phyloP scores from a whole-genome alignment of 257 asterid species.

The Avicennia marina region DNA sequence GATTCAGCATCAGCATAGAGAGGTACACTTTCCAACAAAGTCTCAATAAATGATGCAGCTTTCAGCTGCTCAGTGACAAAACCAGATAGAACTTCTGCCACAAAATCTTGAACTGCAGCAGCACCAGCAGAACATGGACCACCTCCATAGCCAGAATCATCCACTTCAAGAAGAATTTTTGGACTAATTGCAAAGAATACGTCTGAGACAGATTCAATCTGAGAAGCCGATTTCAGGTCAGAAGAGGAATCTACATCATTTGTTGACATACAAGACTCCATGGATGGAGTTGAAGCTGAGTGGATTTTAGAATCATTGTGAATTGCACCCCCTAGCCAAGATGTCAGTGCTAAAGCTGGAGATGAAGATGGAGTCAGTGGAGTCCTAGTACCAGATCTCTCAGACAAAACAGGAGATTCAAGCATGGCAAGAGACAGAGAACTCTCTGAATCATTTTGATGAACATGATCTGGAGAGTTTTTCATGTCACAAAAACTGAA shows the following conservation, averaged over 20 bases:
- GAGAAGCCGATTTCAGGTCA: constrained; percentile 49
- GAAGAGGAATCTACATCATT: constrained; percentile 53
- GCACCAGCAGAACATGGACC: constrained; percentile 99
- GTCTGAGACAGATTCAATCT: constrained; percentile 50
- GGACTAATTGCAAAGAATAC: constrained; percentile 47
- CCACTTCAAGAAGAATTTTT: constrained; percentile 82
- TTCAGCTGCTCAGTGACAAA: constrained; percentile 82
- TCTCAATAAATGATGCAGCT: constrained; percentile 60
- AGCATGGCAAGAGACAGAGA: constrained; percentile 38
- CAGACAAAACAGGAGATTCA: constrained; percentile 70
- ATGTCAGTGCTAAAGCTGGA: constrained; percentile 81
- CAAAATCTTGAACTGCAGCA: constrained; percentile 81
- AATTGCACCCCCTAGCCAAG: constrained; percentile 74
- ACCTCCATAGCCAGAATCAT: constrained; percentile 97
- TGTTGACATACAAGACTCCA: constrained; percentile 54
- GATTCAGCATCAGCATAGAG: constrained; percentile 80
- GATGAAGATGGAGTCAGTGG: constrained; percentile 55
- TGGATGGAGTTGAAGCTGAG: constrained; percentile 51
- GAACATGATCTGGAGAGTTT: constrained; percentile 37
- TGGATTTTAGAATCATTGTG: constrained; percentile 57
- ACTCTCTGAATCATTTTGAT: constrained; percentile 60
- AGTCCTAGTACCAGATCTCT: constrained; percentile 60
- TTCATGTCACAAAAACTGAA: constrained; percentile 46
- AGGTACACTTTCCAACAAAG: constrained; percentile 81
- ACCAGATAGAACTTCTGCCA: constrained; percentile 92